phyloP scores from a whole-genome alignment of 2,329 filamentous ascomycete species.

The Zasmidium citrigriseum region DNA sequence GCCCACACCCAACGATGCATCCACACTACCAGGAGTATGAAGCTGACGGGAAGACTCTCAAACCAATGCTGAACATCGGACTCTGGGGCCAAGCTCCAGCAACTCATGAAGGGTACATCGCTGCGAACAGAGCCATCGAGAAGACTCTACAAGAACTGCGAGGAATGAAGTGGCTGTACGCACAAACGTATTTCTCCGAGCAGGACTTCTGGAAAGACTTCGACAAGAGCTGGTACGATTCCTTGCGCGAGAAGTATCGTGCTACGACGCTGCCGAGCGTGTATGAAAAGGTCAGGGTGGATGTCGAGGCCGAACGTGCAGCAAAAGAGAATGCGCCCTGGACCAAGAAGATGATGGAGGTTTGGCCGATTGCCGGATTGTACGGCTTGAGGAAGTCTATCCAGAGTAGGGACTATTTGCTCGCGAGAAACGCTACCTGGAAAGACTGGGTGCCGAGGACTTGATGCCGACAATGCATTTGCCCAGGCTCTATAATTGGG shows the following conservation, averaged over 20 bases:
- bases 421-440: conserved; percentile 24
- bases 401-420: conserved; percentile 24
- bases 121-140: conserved; percentile 62
- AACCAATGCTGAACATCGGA: conserved; percentile 60
- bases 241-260: conserved; percentile 58
- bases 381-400: conserved; percentile 25
- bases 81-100: conserved; percentile 58
- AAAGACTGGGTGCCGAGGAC: conserved; percentile 25
- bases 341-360: conserved; percentile 39
- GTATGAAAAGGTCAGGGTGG: conserved; percentile 66
- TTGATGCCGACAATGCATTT: not conserved
- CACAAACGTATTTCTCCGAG: conserved; percentile 67
- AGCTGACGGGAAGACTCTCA: conserved; percentile 20
- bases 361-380: conserved; percentile 24
- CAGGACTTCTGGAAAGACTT: conserved; percentile 70
- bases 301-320: conserved; percentile 32
- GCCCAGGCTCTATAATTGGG: too few relatives aligned
- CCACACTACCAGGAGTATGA: conserved; percentile 31
- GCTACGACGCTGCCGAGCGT: conserved; percentile 63
- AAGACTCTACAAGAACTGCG: conserved; percentile 58
- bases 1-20: conserved; percentile 32
- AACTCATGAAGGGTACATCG: conserved; percentile 50
- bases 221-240: conserved; percentile 60
- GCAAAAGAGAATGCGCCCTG: conserved; percentile 53
- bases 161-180: conserved; percentile 71